Conservation (phyloP, 2,329 filamentous ascomycete species). For the Hymenoscyphus linearis region DNA sequence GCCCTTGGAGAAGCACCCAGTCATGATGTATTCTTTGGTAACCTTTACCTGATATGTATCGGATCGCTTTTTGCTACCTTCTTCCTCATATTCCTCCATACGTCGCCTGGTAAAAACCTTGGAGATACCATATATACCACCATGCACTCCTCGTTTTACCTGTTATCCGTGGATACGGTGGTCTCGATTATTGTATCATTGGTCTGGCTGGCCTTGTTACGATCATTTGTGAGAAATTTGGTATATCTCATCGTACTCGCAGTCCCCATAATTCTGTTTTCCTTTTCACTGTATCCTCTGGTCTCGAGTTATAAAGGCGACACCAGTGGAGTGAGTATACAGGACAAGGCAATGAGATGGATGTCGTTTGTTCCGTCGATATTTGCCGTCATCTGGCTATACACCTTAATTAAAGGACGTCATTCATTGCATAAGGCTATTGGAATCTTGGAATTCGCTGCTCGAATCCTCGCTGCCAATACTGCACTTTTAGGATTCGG, state of each 20-base stretch:
- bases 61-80: slow-evolving; percentile 84
- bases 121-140: slow-evolving; percentile 95
- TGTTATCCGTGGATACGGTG: slow-evolving; percentile 85
- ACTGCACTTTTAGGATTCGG: slow-evolving; percentile 80
- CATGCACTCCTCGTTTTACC: slow-evolving; percentile 77
- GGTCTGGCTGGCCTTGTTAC: slow-evolving; percentile 81
- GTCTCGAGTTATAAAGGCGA: slow-evolving; percentile 80
- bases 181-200: slow-evolving; percentile 85
- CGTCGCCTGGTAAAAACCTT: slow-evolving; percentile 64
- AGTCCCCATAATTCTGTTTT: slow-evolving; percentile 79
- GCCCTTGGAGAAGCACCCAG: slow-evolving; percentile 64
- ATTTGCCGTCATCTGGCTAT: slow-evolving; percentile 73
- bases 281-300: slow-evolving; percentile 87
- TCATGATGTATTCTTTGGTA: slow-evolving; percentile 89
- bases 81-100: slow-evolving; percentile 86
- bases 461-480: slow-evolving; percentile 79
- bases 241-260: slow-evolving; percentile 76
- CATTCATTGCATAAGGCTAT: slow-evolving; percentile 77
- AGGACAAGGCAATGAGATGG: slow-evolving; percentile 88
- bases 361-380: slow-evolving; percentile 70
- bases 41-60: slow-evolving; percentile 79
- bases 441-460: slow-evolving; percentile 86
- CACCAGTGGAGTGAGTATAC: slow-evolving; percentile 69
- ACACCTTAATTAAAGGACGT: slow-evolving; percentile 74
- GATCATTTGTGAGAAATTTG: slow-evolving; percentile 81